These are phyloP conservation scores for Penicillium samsonianum DNA, from an alignment of 495 filamentous ascomycete species.

Conservation along the genomic window DNA sequence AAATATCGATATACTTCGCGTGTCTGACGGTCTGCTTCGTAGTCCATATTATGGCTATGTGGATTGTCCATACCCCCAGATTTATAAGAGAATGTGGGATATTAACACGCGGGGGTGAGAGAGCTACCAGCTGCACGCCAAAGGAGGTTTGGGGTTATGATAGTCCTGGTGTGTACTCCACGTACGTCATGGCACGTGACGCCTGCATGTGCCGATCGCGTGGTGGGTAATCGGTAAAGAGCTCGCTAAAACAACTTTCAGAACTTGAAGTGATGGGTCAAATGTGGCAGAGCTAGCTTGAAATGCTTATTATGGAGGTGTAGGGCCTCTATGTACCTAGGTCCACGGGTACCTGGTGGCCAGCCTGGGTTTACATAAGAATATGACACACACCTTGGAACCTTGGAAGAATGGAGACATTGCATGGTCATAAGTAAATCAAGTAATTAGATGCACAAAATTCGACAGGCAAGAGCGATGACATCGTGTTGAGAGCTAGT, in stretches of 20 bases:
- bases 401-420: not conserved
- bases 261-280: no score
- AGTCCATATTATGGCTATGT: not conserved
- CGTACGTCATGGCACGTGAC: not conserved
- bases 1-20: constrained; percentile 39
- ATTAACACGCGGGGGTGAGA: not conserved
- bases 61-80: not conserved
- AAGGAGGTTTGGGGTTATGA: not conserved
- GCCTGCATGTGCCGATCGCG: not conserved
- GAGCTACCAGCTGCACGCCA: not conserved
- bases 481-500: not conserved
- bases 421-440: not conserved
- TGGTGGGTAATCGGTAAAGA: not conserved
- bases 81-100: not conserved
- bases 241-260: not conserved
- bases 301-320: not conserved
- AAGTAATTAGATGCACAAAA: not conserved
- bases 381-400: not conserved
- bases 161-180: not conserved
- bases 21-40: constrained; percentile 23
- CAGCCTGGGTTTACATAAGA: not conserved
- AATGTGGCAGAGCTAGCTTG: not conserved
- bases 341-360: no score
- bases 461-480: not conserved
- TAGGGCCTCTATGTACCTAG: no score